These are phyloP conservation scores for Cylindrotheca closterium DNA, from an alignment of 108 stramenopile species.

Conservation along the genomic window DNA sequence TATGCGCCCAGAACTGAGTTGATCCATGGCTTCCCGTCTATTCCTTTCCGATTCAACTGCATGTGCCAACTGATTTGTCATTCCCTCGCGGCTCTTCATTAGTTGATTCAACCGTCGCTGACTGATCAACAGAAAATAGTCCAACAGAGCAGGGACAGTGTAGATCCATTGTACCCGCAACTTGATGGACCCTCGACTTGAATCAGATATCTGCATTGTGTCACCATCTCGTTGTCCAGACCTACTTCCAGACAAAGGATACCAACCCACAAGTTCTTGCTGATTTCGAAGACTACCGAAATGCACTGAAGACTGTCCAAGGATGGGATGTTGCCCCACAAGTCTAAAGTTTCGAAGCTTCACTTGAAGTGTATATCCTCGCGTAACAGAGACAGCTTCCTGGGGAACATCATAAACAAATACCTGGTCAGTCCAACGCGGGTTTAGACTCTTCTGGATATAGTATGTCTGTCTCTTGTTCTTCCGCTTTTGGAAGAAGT, in stretches of 20 bases:
- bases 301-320: slow-evolving; percentile 73
- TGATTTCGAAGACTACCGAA: slow-evolving; percentile 69
- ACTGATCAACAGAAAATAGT: slow-evolving; percentile 68
- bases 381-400: slow-evolving; percentile 57
- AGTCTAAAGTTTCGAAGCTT: slow-evolving; percentile 50
- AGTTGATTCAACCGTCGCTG: slow-evolving; percentile 52
- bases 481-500: slow-evolving; percentile 39
- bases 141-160: slow-evolving; percentile 54
- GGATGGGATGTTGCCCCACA: slow-evolving; percentile 47
- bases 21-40: slow-evolving; percentile 41
- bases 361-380: slow-evolving; percentile 62
- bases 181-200: slow-evolving; percentile 73
- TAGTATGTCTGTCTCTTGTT: slow-evolving; percentile 73
- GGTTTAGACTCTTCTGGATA: slow-evolving; percentile 70
- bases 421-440: slow-evolving; percentile 75
- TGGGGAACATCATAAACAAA: slow-evolving; percentile 87
- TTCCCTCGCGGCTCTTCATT: slow-evolving; percentile 42
- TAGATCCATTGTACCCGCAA: slow-evolving; percentile 84
- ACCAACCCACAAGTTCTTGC: slow-evolving; percentile 83
- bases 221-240: slow-evolving; percentile 68
- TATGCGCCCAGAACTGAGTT: slow-evolving; percentile 17
- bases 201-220: slow-evolving; percentile 46
- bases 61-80: slow-evolving; percentile 51
- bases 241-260: slow-evolving; percentile 73
- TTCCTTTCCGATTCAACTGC: slow-evolving; percentile 40